Conservation (phyloP, 768 basidiomycete genomes). For the Hirschioporus abietinus region DNA sequence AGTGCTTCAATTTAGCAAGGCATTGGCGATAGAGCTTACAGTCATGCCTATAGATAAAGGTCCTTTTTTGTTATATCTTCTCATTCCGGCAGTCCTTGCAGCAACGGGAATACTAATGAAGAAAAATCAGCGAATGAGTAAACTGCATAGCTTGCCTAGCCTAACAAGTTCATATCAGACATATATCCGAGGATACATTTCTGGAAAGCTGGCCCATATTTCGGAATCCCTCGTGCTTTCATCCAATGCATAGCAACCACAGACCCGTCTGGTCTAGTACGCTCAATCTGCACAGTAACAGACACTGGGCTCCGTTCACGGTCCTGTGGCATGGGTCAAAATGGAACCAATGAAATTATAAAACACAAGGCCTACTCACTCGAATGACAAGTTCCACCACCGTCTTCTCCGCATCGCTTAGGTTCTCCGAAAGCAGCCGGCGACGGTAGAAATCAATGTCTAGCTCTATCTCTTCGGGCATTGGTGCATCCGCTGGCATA, state of each 20-base stretch:
- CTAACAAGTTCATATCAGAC: constrained; percentile 76
- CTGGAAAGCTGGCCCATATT: constrained; percentile 68
- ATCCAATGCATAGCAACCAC: constrained; percentile 71
- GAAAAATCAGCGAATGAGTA: constrained; percentile 12
- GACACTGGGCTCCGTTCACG: constrained; percentile 63
- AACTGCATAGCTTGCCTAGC: constrained; percentile 11
- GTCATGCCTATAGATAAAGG: constrained; percentile 54
- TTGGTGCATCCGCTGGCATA: constrained; percentile 51
- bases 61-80: constrained; percentile 37
- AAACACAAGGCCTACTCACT: constrained; percentile 27
- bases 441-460: constrained; percentile 40
- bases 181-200: constrained; percentile 83
- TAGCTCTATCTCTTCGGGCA: constrained; percentile 58
- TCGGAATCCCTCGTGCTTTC: constrained; percentile 62
- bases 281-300: constrained; percentile 43
- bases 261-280: constrained; percentile 33
- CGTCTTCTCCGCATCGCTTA: constrained; percentile 28
- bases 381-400: constrained; percentile 22
- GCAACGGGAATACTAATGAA: constrained; percentile 45
- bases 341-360: constrained; percentile 20
- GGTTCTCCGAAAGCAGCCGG: constrained; percentile 22
- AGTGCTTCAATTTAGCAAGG: neutral
- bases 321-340: constrained; percentile 39
- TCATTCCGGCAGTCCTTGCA: constrained; percentile 48
- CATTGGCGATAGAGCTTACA: constrained; percentile 34